phyloP scores from a whole-genome alignment of 2,329 filamentous ascomycete species.

The Fusarium sp. region DNA sequence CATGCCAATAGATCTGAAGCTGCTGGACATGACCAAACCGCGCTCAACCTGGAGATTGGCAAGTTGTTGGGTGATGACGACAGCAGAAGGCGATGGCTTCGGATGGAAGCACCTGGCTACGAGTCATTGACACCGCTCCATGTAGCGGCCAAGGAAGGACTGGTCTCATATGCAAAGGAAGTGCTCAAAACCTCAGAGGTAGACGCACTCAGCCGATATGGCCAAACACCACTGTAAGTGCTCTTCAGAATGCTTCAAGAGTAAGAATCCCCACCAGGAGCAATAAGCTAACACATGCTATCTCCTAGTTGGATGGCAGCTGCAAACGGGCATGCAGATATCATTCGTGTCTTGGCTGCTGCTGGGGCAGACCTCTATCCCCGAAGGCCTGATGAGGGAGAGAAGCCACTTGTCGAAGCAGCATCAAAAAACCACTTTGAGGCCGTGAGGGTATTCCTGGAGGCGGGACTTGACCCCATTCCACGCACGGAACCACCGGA shows the following conservation, averaged over 20 bases:
- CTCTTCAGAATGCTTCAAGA: neutral
- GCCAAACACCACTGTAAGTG: slow-evolving; percentile 41
- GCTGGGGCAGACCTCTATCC: slow-evolving; percentile 43
- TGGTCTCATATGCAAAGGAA: slow-evolving; percentile 31
- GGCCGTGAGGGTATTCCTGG: slow-evolving; percentile 46
- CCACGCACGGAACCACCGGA: neutral
- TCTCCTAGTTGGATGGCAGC: slow-evolving; percentile 38
- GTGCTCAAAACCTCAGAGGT: slow-evolving; percentile 25
- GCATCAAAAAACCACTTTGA: slow-evolving; percentile 43
- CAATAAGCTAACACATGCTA: neutral
- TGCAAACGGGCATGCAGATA: slow-evolving; percentile 22
- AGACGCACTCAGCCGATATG: slow-evolving; percentile 20
- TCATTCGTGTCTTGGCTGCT: slow-evolving; percentile 32
- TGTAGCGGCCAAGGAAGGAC: slow-evolving; percentile 31
- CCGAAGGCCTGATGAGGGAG: slow-evolving; percentile 34
- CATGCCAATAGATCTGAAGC: slow-evolving; percentile 41
- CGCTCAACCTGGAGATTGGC: slow-evolving; percentile 10
- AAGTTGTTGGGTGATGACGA: slow-evolving; percentile 17
- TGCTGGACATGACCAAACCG: slow-evolving; percentile 27
- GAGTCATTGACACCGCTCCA: slow-evolving; percentile 18
- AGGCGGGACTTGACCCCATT: slow-evolving; percentile 50
- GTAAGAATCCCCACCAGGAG: neutral
- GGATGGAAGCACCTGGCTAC: slow-evolving; percentile 8
- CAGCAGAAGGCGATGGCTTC: slow-evolving; percentile 22
- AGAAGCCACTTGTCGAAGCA: slow-evolving; percentile 51